These are phyloP conservation scores for Neonectria magnoliae DNA, from an alignment of 2,329 filamentous ascomycete genomes.

Conservation along the genomic window DNA sequence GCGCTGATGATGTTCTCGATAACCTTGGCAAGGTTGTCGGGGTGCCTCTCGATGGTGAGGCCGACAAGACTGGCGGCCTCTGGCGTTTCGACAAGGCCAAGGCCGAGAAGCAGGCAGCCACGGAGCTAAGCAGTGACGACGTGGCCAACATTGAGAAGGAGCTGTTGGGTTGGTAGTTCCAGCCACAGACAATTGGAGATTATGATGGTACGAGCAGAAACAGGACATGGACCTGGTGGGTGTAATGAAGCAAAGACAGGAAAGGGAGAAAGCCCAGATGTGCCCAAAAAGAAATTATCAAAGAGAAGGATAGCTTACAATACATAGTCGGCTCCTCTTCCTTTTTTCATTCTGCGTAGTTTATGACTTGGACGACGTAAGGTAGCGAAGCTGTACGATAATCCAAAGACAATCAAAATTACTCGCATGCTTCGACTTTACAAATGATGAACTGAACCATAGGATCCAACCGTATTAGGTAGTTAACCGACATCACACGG, in stretches of 20 bases:
- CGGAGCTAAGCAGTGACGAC: slow-evolving; percentile 52
- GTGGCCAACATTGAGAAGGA: slow-evolving; percentile 58
- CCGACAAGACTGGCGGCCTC: slow-evolving; percentile 69
- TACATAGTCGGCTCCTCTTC: slow-evolving; percentile 27
- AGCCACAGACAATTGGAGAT: slow-evolving; percentile 9
- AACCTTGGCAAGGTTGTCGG: slow-evolving; percentile 58
- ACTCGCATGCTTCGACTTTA: background rate
- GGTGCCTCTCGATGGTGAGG: slow-evolving; percentile 61
- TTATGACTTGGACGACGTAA: slow-evolving; percentile 16
- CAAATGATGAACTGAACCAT: background rate
- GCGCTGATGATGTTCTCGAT: slow-evolving; percentile 56
- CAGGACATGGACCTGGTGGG: slow-evolving; percentile 15
- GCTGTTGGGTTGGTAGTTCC: slow-evolving; percentile 50
- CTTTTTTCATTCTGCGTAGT: slow-evolving; percentile 18
- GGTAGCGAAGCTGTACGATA: slow-evolving; percentile 34
- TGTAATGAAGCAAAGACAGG: slow-evolving; percentile 25
- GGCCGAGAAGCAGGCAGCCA: slow-evolving; percentile 50
- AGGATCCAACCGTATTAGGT: background rate
- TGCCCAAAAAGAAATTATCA: slow-evolving; percentile 9
- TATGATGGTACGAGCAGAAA: slow-evolving; percentile 6
- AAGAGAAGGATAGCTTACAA: slow-evolving; percentile 30
- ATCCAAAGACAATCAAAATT: slow-evolving; percentile 1
- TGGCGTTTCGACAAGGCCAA: slow-evolving; percentile 67
- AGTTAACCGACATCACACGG: background rate
- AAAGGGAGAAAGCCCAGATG: background rate